phyloP scores from a whole-genome alignment of 495 filamentous ascomycete species.

The Jackrogersella minutella region DNA sequence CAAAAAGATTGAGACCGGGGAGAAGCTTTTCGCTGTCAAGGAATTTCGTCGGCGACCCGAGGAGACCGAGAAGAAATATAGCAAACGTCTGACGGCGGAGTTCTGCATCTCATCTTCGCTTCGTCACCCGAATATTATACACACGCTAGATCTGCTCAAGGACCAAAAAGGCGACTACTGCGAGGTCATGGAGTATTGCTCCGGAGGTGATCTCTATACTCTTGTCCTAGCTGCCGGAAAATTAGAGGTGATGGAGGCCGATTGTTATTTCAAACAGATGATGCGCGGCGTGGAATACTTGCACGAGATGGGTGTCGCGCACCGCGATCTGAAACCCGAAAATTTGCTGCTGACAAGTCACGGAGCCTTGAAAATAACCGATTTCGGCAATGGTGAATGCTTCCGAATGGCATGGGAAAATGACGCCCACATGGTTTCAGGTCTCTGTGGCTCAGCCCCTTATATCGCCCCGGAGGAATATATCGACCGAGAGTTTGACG shows the following conservation, averaged over 20 bases:
- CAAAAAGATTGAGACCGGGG: slow-evolving; percentile 88
- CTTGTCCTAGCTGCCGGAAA: slow-evolving; percentile 91
- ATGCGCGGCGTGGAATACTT: slow-evolving; percentile 99
- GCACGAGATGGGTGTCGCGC: slow-evolving; percentile 99
- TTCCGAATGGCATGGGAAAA: slow-evolving; percentile 99
- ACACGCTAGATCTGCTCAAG: slow-evolving; percentile 93
- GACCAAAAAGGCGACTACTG: slow-evolving; percentile 98
- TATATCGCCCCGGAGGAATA: slow-evolving; percentile 99
- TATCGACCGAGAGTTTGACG: slow-evolving; percentile 92
- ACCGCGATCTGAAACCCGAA: slow-evolving; percentile 97
- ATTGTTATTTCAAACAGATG: slow-evolving; percentile 99
- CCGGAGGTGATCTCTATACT: slow-evolving; percentile 95
- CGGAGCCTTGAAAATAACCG: slow-evolving; percentile 96
- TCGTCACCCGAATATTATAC: slow-evolving; percentile 97
- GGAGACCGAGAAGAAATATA: slow-evolving; percentile 95
- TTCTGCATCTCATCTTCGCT: slow-evolving; percentile 99
- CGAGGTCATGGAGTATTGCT: slow-evolving; percentile 99
- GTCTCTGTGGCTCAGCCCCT: slow-evolving; percentile 93
- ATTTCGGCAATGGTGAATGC: slow-evolving; percentile 99
- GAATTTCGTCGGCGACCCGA: slow-evolving; percentile 95
- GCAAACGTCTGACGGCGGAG: slow-evolving; percentile 96
- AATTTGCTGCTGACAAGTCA: slow-evolving; percentile 93
- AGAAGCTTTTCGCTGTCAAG: slow-evolving; percentile 97
- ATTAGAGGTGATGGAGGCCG: slow-evolving; percentile 90
- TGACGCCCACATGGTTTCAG: slow-evolving; percentile 96